Base-by-base conservation (phyloP, 257 asterid genomes). In the Penstemon newberryi region DNA sequence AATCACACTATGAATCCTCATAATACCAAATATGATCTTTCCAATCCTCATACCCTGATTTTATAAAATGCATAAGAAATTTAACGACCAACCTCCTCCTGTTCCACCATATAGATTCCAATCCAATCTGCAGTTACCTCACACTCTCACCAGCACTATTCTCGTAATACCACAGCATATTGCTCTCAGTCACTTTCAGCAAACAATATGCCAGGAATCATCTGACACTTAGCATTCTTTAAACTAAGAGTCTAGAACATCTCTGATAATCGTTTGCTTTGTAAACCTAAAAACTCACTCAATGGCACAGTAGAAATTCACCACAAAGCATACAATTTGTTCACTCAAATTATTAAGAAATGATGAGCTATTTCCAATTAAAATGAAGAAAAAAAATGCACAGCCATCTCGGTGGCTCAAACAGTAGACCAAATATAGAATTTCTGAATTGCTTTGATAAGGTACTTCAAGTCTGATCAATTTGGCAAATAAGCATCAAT, bases 241-340 rank as follows among this genome's bases (percentile, higher is more conserved):
- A 58, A 66, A 61, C 8, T 13, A 39, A 60, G 7, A 7, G 33
- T 38, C 65, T 25, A 25, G 33, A 2, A 25, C 33, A 68, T 54
- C 10, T 12, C 55, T 54, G 56, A 49, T 41, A 49, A 67, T 25
- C 33, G 2, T 25, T 66, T 6, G 60, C 33, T 25, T 25, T 25
- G 33, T 25, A 25, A 43, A 58, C 65, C 56, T 11, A 63, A 15
- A 51, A 3, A 8, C 51, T 57, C 33, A n/a, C 50, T 41, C 8
- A 60, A 39, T 39, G 53, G 62, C 42, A 51, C 57, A 37, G 60
- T 63, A 25, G 6, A 10, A 56, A n/a, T 37, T 72, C 56, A 10
- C 8, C 15, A 25, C 2, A 25, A 25, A 25, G 2, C 33, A 25
- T 25, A 25, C 33, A 25, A 25, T 25, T 25, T 25, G 33, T 25